These are phyloP conservation scores for Apiotrichum gracile DNA, from an alignment of 1,284 basidiomycete genomes.

Conservation along the genomic window DNA sequence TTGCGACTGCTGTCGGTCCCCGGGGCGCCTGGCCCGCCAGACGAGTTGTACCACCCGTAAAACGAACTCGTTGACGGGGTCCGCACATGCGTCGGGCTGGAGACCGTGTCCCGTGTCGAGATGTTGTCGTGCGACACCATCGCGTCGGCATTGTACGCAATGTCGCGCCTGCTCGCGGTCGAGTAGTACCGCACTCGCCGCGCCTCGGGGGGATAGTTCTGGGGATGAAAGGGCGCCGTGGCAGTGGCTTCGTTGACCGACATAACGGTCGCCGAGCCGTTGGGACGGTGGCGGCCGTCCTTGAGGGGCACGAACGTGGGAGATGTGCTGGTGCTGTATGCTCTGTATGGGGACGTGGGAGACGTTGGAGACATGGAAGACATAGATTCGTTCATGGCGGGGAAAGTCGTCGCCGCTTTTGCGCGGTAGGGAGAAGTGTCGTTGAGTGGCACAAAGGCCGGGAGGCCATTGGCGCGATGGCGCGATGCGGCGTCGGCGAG, in stretches of 20 bases:
- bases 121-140: neutral
- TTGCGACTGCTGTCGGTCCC: neutral
- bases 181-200: neutral
- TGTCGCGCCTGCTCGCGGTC: neutral
- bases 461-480: neutral
- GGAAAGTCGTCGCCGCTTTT: too few relatives aligned
- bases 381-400: too few relatives aligned
- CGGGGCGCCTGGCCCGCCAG: neutral
- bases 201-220: too few relatives aligned
- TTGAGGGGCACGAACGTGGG: too few relatives aligned
- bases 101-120: neutral
- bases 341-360: too few relatives aligned
- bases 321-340: too few relatives aligned
- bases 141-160: neutral
- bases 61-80: neutral
- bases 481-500: neutral
- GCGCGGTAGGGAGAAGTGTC: neutral
- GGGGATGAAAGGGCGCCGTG: too few relatives aligned
- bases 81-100: neutral
- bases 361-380: too few relatives aligned
- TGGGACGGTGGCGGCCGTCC: too few relatives aligned
- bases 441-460: neutral
- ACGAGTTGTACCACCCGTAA: conserved; percentile 1
- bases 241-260: too few relatives aligned
- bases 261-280: too few relatives aligned